Evolutionary conservation across 2,329 filamentous ascomycete species (phyloP), one percentile per base, ranked within the genome.

Genomic region (Diplodia mutila): DNA sequence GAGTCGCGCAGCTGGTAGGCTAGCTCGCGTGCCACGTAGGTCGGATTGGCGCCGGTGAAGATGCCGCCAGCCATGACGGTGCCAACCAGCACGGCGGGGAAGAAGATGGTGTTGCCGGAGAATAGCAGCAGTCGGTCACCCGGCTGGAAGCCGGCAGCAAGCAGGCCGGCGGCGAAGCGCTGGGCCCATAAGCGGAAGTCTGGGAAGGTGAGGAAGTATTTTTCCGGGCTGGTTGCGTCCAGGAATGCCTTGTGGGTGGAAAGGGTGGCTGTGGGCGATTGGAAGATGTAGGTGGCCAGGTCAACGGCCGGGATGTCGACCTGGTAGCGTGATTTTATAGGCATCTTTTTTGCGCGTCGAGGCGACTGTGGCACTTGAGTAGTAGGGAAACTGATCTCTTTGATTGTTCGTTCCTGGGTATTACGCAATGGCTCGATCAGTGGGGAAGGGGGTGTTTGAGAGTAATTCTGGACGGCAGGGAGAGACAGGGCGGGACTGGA

Each of bases 41-140:
- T 84, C 0, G 90, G 90, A 69, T 92, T 93, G 1, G 90, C 90
- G 29, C 91, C 91, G 0, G 89, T 91, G 80, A 94, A 94, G 65
- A 94, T 81, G 1, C 90, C 91, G 4, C 91, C 91, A 0, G 91
- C 90, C 87, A 93, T 93, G 61, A 93, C 83, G 23, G 91, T 83
- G 18, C 91, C 91, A 77, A 93, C 83, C 65, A 94, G 87, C 1
- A 91, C 81, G 0, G 87, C 82, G 0, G 91, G 90, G 74, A 90
- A 92, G 80, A 90, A 92, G 16, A 94, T 77, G 71, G 86, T 89
- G 78, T 94, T 94, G 25, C 88, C 86, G 0, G 90, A 89, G 78
- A 90, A 94, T 23, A 94, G 80, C 55, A 94, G 80, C 4, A 94
- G 87, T 2, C 91, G 87, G 71, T 93, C 91, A 12, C 91, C 90